Percentiles rank a stretch among this genome's conserved stretches.
phyloP scores from a whole-genome alignment of 2,329 filamentous ascomycete genomes.

The Alternaria triticimaculans region DNA sequence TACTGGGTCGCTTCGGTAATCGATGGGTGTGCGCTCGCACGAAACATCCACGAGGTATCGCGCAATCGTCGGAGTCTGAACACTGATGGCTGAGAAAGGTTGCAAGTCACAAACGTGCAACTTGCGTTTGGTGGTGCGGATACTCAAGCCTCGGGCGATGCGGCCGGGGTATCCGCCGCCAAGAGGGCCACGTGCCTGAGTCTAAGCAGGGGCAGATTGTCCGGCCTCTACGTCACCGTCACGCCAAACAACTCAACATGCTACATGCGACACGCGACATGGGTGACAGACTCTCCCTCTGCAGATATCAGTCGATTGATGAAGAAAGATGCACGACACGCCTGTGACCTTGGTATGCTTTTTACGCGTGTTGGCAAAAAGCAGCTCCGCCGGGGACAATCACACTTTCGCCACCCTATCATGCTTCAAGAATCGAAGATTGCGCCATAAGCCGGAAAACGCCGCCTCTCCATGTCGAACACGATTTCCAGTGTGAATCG shows the following conservation, averaged over 20 bases:
- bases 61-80: background rate
- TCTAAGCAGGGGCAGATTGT: background rate
- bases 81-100: background rate
- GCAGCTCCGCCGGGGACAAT: background rate
- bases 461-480: conserved; percentile 70
- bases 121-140: no score
- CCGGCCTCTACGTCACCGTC: background rate
- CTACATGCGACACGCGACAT: background rate
- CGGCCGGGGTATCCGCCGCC: conserved; percentile 3
- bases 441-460: conserved; percentile 72
- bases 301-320: background rate
- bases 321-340: background rate
- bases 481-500: conserved; percentile 71
- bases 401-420: background rate
- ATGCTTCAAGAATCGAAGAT: conserved; percentile 70
- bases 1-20: background rate
- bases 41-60: background rate
- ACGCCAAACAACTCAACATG: background rate
- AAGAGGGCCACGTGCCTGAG: conserved; percentile 7
- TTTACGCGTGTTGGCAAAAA: background rate
- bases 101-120: background rate
- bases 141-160: background rate
- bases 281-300: background rate
- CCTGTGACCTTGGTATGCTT: background rate
- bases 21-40: background rate